Evolutionary conservation across 2,329 filamentous ascomycete species (phyloP), one percentile per base, ranked within the genome.

Genomic region (Tolypocladium album): DNA sequence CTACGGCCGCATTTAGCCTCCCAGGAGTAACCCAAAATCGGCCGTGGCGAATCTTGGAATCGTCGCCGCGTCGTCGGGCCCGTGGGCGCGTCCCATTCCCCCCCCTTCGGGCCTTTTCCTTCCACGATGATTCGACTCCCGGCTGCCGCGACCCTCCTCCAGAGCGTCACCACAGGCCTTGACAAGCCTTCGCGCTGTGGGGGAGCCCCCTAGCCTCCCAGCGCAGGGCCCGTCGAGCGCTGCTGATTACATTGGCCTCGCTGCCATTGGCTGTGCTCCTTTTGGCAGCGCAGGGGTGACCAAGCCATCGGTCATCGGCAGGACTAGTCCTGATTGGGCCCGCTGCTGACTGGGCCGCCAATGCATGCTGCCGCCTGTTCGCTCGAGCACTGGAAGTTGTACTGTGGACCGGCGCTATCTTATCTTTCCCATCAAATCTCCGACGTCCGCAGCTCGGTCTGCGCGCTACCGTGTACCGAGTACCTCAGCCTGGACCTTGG

Each of bases 281-380:
- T 58, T 43, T 55, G 50, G 39, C 57, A 53, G 55, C 13, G 57
- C 62, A 61, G 63, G 61, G 63, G 62, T 55, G 50, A n/a, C 61
- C 60, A 57, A 47, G 50, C 47, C 61, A 42, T 64, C 64, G 64
- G 64, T n/a, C 61, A 59, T 61, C 64, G 61, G 64, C 55, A 62
- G 61, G 60, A 47, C 65, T 65, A 67, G 59, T 42, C 65, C 63
- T 20, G 50, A 58, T 66, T 59, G 42, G 59, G 56, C 17, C 39
- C 34, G 55, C 39, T 45, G 55, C 39, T 43, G 22, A 20, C 38
- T 56, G 55, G 17, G n/a, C 22, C 42, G 22, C 36, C 36, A 24
- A 24, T 42, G 45, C 9, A n/a, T 34, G 15, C 57, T n/a, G n/a
- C 34, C 24, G 39, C 27, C 8, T 20, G 8, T 7, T n/a, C n/a